Evolutionary conservation across 305 asterid species (phyloP).

Genomic region (Rubia peregrina): DNA sequence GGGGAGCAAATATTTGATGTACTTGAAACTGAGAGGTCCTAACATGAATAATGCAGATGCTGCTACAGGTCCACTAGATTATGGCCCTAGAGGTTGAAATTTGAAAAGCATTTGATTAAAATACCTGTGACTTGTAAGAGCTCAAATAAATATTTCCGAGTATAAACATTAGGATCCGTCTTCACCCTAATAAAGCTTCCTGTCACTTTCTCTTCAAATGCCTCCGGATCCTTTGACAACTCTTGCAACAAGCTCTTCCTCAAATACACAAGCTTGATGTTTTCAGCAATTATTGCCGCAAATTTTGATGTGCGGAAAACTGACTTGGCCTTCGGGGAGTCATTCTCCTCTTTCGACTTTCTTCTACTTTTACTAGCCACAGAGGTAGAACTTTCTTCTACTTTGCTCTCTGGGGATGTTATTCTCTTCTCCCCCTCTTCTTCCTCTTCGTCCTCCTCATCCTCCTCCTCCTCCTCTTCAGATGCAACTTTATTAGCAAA

Average conservation of each 20-base stretch:
- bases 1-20: not conserved
- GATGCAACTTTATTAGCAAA: conserved; percentile 45
- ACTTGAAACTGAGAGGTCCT: not conserved
- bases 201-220: conserved; percentile 55
- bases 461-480: conserved; percentile 44
- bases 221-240: conserved; percentile 47
- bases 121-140: conserved; percentile 83
- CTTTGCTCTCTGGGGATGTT: conserved; percentile 20
- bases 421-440: conserved; percentile 36
- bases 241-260: conserved; percentile 55
- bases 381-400: not conserved
- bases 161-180: conserved; percentile 39
- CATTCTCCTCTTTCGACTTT: conserved; percentile 27
- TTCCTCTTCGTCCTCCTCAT: conserved; percentile 19
- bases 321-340: conserved; percentile 20
- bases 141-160: conserved; percentile 37
- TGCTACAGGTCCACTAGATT: not conserved
- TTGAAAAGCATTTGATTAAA: conserved; percentile 15
- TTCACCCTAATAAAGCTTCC: conserved; percentile 71
- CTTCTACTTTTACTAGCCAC: conserved; percentile 28
- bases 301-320: conserved; percentile 23
- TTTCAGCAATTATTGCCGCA: conserved; percentile 59
- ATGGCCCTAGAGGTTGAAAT: not conserved
- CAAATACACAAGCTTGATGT: conserved; percentile 72
- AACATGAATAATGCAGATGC: not conserved